Evolutionary conservation across 495 filamentous ascomycete genomes (phyloP).

Genomic region (Penicillium desertorum): DNA sequence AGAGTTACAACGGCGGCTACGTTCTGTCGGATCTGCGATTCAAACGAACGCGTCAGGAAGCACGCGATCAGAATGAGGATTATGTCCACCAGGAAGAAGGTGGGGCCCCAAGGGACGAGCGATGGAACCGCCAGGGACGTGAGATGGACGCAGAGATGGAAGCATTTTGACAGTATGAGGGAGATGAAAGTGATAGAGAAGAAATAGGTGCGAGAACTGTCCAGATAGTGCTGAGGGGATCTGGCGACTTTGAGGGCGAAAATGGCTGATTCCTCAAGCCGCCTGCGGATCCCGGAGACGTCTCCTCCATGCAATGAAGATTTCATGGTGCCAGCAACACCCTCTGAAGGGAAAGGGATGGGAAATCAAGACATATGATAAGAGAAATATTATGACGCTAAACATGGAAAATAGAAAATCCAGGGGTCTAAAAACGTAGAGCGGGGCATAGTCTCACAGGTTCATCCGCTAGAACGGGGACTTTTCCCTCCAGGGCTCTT

Average conservation of each 20-base stretch:
- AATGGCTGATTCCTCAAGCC: constrained; percentile 1
- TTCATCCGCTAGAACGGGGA: no score
- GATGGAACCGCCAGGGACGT: constrained; percentile 12
- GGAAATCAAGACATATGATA: neutral
- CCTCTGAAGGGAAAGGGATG: neutral
- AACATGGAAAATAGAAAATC: neutral
- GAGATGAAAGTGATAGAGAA: constrained; percentile 26
- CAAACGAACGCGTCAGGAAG: constrained; percentile 16
- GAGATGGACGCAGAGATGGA: constrained; percentile 26
- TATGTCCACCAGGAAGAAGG: constrained; percentile 31
- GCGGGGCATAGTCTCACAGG: neutral
- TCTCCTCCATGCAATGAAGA: neutral
- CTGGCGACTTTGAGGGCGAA: constrained; percentile 12
- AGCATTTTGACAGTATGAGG: constrained; percentile 22
- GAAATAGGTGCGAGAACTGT: constrained; percentile 16
- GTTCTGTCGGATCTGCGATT: neutral
- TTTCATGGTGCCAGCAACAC: constrained; percentile 3
- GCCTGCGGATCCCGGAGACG: constrained; percentile 2
- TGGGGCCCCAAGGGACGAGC: constrained; percentile 24
- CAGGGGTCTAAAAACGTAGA: neutral
- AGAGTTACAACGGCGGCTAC: constrained; percentile 15
- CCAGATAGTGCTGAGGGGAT: constrained; percentile 18
- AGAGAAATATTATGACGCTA: neutral
- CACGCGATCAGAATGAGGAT: constrained; percentile 22
- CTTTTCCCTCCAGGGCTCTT: no score